A percentile compares a stretch with the other conserved stretches of the same genome.
Evolutionary conservation across 2,329 filamentous ascomycete genomes (phyloP).

Genomic region (Trichoderma endophyticum): DNA sequence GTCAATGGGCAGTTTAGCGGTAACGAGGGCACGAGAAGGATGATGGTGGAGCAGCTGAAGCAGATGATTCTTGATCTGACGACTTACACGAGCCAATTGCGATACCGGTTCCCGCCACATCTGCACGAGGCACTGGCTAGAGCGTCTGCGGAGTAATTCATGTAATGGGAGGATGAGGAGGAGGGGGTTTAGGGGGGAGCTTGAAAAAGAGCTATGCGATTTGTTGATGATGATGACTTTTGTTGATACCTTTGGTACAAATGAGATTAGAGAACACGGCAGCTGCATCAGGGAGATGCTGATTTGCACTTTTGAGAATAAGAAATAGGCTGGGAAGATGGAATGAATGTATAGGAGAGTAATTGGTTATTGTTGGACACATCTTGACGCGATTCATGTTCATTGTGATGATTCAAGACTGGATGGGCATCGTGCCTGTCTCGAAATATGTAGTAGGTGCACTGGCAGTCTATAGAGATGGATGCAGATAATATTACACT

Average conservation of each 20-base stretch:
- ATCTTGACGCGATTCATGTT: not conserved
- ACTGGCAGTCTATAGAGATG: not conserved
- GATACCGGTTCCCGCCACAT: slow-evolving; percentile 82
- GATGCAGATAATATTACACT: not conserved
- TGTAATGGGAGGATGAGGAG: not conserved
- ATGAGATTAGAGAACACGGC: not conserved
- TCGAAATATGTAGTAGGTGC: not conserved
- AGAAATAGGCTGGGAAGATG: not conserved
- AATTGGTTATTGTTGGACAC: not conserved
- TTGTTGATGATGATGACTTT: not conserved
- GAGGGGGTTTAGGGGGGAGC: not conserved
- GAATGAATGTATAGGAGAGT: not conserved
- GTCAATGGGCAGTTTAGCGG: slow-evolving; percentile 70
- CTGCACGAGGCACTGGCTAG: slow-evolving; percentile 85
- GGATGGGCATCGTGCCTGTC: not conserved
- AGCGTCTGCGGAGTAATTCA: slow-evolving; percentile 64
- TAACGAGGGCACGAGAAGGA: slow-evolving; percentile 60
- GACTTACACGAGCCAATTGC: slow-evolving; percentile 88
- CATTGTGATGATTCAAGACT: not conserved
- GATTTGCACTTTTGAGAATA: not conserved
- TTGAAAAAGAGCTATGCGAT: not conserved
- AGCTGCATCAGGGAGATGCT: not conserved
- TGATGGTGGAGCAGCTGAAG: slow-evolving; percentile 68
- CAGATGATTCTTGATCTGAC: slow-evolving; percentile 86
- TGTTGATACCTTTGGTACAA: slow-evolving; percentile 11